Conservation (phyloP, 352 stramenopile genomes). For the Phytophthora palmivora region DNA sequence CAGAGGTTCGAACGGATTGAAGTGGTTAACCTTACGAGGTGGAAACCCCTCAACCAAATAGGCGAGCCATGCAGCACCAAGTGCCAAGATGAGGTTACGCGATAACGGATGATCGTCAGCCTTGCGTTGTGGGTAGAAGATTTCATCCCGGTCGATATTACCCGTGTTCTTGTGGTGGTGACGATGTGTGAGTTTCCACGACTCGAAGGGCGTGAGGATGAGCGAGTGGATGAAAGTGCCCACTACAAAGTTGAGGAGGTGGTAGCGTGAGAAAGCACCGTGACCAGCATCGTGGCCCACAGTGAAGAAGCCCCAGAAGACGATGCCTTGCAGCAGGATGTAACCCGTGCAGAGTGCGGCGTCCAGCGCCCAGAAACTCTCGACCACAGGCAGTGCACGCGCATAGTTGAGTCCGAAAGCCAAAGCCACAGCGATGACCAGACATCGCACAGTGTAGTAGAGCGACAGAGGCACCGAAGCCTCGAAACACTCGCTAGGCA, state of each 20-base stretch:
- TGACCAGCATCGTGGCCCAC: conserved; percentile 85
- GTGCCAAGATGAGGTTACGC: conserved; percentile 51
- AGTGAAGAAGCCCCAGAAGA: conserved; percentile 89
- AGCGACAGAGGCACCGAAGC: conserved; percentile 72
- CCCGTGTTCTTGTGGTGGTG: conserved; percentile 91
- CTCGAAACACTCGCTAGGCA: conserved; percentile 78
- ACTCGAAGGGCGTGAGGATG: conserved; percentile 82
- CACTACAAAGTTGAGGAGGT: conserved; percentile 80
- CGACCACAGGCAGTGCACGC: conserved; percentile 51
- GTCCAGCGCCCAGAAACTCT: conserved; percentile 47
- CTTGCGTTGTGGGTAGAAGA: conserved; percentile 84
- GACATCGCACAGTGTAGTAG: conserved; percentile 71
- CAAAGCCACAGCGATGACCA: conserved; percentile 54
- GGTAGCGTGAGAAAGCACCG: conserved; percentile 81
- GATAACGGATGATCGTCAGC: conserved; percentile 58
- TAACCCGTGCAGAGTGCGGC: conserved; percentile 58
- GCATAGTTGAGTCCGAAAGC: conserved; percentile 49
- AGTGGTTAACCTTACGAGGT: conserved; percentile 81
- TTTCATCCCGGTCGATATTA: conserved; percentile 86
- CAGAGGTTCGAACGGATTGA: conserved; percentile 80
- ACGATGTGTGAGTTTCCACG: conserved; percentile 83
- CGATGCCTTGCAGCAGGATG: conserved; percentile 74
- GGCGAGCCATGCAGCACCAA: conserved; percentile 74
- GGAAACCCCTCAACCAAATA: conserved; percentile 81
- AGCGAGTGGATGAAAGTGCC: conserved; percentile 82